Evolutionary conservation across 1,284 basidiomycete genomes (phyloP), one percentile per base, ranked within the genome.

Genomic region (Bjerkandera adusta): DNA sequence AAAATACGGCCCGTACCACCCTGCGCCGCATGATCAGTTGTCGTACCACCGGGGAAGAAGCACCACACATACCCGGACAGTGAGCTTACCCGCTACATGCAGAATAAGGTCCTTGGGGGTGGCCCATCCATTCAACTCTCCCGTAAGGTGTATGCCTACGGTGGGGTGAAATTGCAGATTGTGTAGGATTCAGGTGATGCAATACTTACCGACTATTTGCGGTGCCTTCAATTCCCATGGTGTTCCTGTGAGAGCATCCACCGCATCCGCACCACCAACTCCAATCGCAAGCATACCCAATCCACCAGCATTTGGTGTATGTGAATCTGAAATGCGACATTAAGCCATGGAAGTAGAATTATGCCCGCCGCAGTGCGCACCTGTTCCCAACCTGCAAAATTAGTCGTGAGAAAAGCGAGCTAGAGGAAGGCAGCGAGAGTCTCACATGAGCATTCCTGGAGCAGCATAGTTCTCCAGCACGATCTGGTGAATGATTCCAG

Each of bases 151-250:
- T 47, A 99, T 77, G 24, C 86, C 86, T 84, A 54, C 8, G 29
- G 16, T 34, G 37, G 18, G 36, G 36, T 52, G 10, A 51, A 29
- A 30, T 21, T 24, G 38, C 48, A 21, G 47, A 33, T n/a, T n/a
- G 27, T 13, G 32, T n/a, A 27, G 16, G n/a, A 18, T 13, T 15
- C 15, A 15, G 6, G 10, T n/a, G 22, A 24, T 15, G 21, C 45
- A 21, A 10, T 12, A 16, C 78, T 57, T 54, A 85, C 92, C 93
- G 43, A 92, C 82, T 34, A 97, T 79, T 56, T 89, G 79, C 11
- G 95, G 96, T 26, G 95, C 94, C 69, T 97, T 96, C 48, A 99
- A 74, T 67, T 99, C 97, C 97, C 97, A 99, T 30, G 96, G 94
- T 15, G 95, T 97, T 50, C 91, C 88, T 7, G 96, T 97, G 85